These are phyloP conservation scores for Candida ponderosae DNA, from an alignment of 805 yeast genomes.

Conservation along the genomic window DNA sequence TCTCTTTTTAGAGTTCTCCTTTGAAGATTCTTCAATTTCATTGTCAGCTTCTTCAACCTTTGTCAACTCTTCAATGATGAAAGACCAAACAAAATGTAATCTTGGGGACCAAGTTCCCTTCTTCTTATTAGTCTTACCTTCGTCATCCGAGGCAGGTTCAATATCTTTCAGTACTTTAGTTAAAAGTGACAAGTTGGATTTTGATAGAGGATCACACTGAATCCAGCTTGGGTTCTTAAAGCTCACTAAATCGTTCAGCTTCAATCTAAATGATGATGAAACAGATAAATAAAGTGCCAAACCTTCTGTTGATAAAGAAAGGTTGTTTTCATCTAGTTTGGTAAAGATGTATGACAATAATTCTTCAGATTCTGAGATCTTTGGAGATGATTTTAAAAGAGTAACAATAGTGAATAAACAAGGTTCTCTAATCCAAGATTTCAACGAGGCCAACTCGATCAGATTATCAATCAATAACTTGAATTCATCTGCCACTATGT, in stretches of 20 bases:
- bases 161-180: slow-evolving; percentile 59
- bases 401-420: slow-evolving; percentile 63
- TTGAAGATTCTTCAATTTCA: slow-evolving; percentile 15
- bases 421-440: slow-evolving; percentile 85
- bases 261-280: slow-evolving; percentile 22
- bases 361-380: slow-evolving; percentile 12
- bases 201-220: slow-evolving; percentile 62
- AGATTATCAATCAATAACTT: slow-evolving; percentile 36
- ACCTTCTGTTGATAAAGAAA: slow-evolving; percentile 72
- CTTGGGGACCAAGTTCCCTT: slow-evolving; percentile 70
- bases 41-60: slow-evolving; percentile 3
- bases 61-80: slow-evolving; percentile 39
- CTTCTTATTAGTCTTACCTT: slow-evolving; percentile 31
- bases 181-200: slow-evolving; percentile 54
- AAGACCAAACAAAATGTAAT: slow-evolving; percentile 70
- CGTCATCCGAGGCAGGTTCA: slow-evolving; percentile 22
- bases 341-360: slow-evolving; percentile 26
- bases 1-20: slow-evolving; percentile 30
- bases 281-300: slow-evolving; percentile 60
- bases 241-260: slow-evolving; percentile 2
- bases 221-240: slow-evolving; percentile 45
- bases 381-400: slow-evolving; percentile 28
- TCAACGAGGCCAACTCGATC: slow-evolving; percentile 50
- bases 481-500: slow-evolving; percentile 22
- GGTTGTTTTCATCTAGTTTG: slow-evolving; percentile 40